phyloP scores from a whole-genome alignment of 768 basidiomycete genomes.

The Coprinopsis sp. region DNA sequence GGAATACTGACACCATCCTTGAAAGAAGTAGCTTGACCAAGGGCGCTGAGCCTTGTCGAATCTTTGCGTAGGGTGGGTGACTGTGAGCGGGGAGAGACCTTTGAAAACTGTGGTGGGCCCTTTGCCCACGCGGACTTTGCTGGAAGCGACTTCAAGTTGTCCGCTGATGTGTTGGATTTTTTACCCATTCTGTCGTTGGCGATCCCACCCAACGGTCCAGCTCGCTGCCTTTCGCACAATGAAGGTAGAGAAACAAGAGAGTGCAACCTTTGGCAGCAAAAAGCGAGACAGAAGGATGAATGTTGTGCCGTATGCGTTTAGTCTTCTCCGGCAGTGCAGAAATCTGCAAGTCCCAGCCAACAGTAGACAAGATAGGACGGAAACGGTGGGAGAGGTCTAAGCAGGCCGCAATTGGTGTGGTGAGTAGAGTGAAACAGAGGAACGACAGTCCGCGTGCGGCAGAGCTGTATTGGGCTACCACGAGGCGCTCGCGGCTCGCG shows the following conservation, averaged over 20 bases:
- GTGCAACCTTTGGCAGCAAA: slow-evolving; percentile 40
- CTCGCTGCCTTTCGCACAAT: background rate
- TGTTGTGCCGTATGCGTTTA: slow-evolving; percentile 42
- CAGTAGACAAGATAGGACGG: too few relatives aligned
- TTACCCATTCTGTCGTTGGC: slow-evolving; percentile 79
- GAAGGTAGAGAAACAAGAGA: slow-evolving; percentile 19
- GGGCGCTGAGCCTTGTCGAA: slow-evolving; percentile 73
- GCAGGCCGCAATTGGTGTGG: too few relatives aligned
- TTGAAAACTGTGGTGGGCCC: slow-evolving; percentile 71
- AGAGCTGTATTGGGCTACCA: too few relatives aligned
- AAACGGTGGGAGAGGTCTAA: too few relatives aligned
- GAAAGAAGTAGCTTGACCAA: slow-evolving; percentile 65
- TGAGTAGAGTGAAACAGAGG: too few relatives aligned
- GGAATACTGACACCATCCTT: slow-evolving; percentile 78
- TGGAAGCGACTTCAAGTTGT: slow-evolving; percentile 59
- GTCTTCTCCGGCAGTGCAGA: slow-evolving; percentile 62
- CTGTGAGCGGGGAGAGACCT: slow-evolving; percentile 54
- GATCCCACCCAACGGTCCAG: slow-evolving; percentile 12
- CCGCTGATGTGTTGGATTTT: slow-evolving; percentile 69
- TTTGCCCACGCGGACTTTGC: slow-evolving; percentile 87
- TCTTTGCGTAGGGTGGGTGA: slow-evolving; percentile 55
- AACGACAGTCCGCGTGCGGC: too few relatives aligned
- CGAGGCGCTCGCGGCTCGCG: too few relatives aligned
- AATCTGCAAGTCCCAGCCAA: too few relatives aligned
- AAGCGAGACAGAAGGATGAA: slow-evolving; percentile 27